These are phyloP conservation scores for Chalara sp. DNA, from an alignment of 2,329 filamentous ascomycete species.

Conservation along the genomic window DNA sequence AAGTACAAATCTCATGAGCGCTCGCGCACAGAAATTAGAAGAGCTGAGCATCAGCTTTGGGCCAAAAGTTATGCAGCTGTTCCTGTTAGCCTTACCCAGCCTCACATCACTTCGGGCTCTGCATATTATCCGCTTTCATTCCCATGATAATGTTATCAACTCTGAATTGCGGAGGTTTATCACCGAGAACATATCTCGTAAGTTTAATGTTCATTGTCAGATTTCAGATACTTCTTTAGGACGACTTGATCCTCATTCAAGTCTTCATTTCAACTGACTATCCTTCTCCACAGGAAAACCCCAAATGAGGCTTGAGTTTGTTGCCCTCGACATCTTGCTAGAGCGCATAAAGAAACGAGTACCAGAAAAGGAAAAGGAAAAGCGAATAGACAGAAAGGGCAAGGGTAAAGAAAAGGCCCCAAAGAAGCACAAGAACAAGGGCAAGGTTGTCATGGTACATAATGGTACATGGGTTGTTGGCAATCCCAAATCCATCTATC, in stretches of 20 bases:
- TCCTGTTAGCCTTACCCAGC: constrained; percentile 46
- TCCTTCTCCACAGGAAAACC: constrained; percentile 29
- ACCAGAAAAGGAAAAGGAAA: constrained; percentile 6
- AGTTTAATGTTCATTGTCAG: background rate
- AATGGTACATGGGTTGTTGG: background rate
- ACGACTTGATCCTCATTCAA: constrained; percentile 19
- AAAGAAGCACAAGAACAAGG: background rate
- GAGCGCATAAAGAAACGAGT: constrained; percentile 37
- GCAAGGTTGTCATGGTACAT: background rate
- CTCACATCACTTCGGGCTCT: constrained; percentile 45
- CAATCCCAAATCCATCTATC: background rate
- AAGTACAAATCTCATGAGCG: constrained; percentile 47
- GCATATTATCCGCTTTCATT: constrained; percentile 47
- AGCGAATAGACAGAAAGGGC: constrained; percentile 19
- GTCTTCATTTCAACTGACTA: too few species aligned
- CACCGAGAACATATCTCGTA: constrained; percentile 46
- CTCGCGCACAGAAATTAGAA: constrained; percentile 40
- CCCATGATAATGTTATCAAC: constrained; percentile 49
- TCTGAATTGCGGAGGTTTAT: constrained; percentile 52
- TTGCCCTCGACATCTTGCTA: constrained; percentile 45
- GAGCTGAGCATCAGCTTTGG: constrained; percentile 52
- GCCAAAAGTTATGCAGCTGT: constrained; percentile 45
- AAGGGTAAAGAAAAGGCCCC: constrained; percentile 30
- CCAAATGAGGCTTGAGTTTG: constrained; percentile 49
- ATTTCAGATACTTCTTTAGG: background rate